These are phyloP conservation scores for Neoboletus magnificus DNA, from an alignment of 768 basidiomycete species.

Conservation along the genomic window DNA sequence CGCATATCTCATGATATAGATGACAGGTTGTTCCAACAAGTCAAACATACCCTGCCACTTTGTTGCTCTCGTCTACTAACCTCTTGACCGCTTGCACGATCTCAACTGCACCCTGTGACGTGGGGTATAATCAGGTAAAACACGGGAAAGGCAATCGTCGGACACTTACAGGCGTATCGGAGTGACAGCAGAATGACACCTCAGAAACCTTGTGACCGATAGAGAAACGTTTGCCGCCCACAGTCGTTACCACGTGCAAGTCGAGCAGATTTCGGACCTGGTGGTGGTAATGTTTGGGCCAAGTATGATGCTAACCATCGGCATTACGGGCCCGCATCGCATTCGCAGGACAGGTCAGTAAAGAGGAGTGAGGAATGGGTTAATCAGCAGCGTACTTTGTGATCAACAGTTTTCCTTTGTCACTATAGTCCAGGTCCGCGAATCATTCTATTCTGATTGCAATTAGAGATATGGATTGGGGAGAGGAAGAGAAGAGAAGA, in stretches of 20 bases:
- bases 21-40: no score
- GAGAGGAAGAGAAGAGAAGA: not conserved
- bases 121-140: not conserved
- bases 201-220: slow-evolving; percentile 43
- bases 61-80: slow-evolving; percentile 55
- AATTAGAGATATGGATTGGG: not conserved
- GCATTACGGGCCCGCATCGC: not conserved
- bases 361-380: no score
- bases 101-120: slow-evolving; percentile 47
- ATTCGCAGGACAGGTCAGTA: not conserved
- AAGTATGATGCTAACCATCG: not conserved
- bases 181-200: slow-evolving; percentile 64
- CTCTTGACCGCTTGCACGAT: slow-evolving; percentile 50
- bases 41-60: slow-evolving; percentile 27
- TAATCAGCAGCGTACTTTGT: slow-evolving; percentile 41
- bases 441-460: slow-evolving; percentile 51
- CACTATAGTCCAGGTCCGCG: slow-evolving; percentile 59
- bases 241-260: slow-evolving; percentile 47
- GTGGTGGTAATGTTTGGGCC: not conserved
- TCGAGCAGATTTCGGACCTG: slow-evolving; percentile 46
- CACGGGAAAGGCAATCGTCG: not conserved
- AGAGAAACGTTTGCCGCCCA: slow-evolving; percentile 38
- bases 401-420: slow-evolving; percentile 55
- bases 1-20: no score
- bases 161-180: slow-evolving; percentile 54